Conservation (phyloP, 2,329 filamentous ascomycete genomes). For the Thielaviopsis musarum region DNA sequence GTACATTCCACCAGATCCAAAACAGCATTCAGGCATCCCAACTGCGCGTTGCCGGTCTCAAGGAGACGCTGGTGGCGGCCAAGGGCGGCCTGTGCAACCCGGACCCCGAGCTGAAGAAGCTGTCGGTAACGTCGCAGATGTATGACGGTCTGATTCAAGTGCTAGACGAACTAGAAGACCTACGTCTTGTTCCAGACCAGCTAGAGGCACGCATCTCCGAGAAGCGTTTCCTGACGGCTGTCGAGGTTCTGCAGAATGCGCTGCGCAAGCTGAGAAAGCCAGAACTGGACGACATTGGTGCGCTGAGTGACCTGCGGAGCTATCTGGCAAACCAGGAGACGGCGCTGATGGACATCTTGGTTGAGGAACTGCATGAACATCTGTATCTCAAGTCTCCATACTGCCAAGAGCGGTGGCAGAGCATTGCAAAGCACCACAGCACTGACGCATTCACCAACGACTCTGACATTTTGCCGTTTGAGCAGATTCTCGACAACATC, state of each 20-base stretch:
- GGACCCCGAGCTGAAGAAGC: conserved; percentile 78
- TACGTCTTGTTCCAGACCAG: conserved; percentile 79
- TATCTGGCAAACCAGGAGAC: conserved; percentile 91
- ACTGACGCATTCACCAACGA: conserved; percentile 32
- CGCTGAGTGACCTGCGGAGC: conserved; percentile 65
- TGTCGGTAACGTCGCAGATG: conserved; percentile 72
- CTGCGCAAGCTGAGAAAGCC: conserved; percentile 69
- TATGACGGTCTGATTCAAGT: conserved; percentile 83
- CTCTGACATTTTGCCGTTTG: conserved; percentile 35
- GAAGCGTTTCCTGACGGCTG: conserved; percentile 83
- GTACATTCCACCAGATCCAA: conserved; percentile 97
- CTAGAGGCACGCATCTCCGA: conserved; percentile 90
- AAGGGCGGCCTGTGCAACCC: conserved; percentile 70
- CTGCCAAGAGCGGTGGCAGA: conserved; percentile 90
- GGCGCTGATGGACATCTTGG: conserved; percentile 76
- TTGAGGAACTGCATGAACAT: conserved; percentile 96
- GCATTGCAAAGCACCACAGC: conserved; percentile 51
- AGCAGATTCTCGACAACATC: conserved; percentile 40
- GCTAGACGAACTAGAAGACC: conserved; percentile 68
- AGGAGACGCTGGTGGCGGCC: conserved; percentile 64
- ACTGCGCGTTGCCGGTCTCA: conserved; percentile 63
- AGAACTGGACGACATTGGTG: conserved; percentile 82
- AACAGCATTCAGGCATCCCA: conserved; percentile 81
- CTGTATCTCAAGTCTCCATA: conserved; percentile 96
- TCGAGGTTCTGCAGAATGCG: conserved; percentile 80